Evolutionary conservation across 345 rosid genomes (phyloP).

Genomic region (Eucalyptus cloeziana): DNA sequence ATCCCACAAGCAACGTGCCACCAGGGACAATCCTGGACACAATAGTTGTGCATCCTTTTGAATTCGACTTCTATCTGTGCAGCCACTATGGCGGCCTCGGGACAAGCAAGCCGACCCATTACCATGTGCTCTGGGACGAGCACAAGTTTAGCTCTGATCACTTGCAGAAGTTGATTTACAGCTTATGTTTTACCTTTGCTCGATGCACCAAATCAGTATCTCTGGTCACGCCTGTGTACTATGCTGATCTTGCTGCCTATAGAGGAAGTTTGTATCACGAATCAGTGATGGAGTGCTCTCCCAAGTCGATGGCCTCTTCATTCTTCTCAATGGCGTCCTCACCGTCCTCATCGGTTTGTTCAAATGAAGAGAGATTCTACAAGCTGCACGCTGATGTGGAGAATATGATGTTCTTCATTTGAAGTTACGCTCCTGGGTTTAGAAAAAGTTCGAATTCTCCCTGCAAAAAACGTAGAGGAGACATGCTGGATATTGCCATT

Average conservation of each 20-base stretch:
- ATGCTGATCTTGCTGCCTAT: conserved; percentile 81
- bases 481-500: not conserved
- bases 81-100: conserved; percentile 83
- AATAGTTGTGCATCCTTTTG: conserved; percentile 53
- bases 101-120: conserved; percentile 85
- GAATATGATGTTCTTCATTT: conserved; percentile 66
- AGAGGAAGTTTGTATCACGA: conserved; percentile 70
- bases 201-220: conserved; percentile 81
- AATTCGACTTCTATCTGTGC: conserved; percentile 73
- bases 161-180: conserved; percentile 56
- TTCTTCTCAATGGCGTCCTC: conserved; percentile 4
- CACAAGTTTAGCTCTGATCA: conserved; percentile 49
- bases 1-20: conserved; percentile 38
- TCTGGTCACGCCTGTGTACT: conserved; percentile 67
- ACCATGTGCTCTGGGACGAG: conserved; percentile 71
- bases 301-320: conserved; percentile 7
- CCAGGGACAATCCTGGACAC: conserved; percentile 89
- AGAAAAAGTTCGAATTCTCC: not conserved
- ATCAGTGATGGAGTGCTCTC: conserved; percentile 31
- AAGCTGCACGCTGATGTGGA: conserved; percentile 54
- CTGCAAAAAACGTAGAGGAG: not conserved
- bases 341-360: conserved; percentile 14
- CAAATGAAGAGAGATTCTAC: conserved; percentile 26
- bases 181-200: conserved; percentile 79
- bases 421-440: not conserved